A percentile compares a stretch with the other conserved stretches of the same genome.
Conservation (phyloP, 2,329 filamentous ascomycete species). For the Metarhizium album region DNA sequence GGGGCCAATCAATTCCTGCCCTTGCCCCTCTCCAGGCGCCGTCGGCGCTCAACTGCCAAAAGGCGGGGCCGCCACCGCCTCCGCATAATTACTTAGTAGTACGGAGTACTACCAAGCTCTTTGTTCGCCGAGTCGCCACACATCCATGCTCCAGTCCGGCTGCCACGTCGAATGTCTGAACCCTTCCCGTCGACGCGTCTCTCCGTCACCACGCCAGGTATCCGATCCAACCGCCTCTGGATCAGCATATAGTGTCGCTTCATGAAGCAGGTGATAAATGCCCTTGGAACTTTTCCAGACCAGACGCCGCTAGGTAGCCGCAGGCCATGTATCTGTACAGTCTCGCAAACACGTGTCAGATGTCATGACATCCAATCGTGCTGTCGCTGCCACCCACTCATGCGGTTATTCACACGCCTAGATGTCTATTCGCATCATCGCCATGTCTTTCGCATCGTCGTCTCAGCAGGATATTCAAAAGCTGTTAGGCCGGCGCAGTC, state of each 20-base stretch:
- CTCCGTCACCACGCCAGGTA: not conserved
- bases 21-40: too few relatives aligned
- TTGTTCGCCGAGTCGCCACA: too few relatives aligned
- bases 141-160: not conserved
- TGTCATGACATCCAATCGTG: not conserved
- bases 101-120: not conserved
- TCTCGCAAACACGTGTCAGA: not conserved
- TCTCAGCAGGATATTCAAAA: conserved; percentile 13
- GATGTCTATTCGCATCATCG: not conserved
- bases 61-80: too few relatives aligned
- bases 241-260: too few relatives aligned
- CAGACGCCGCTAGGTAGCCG: not conserved
- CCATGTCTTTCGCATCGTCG: conserved; percentile 17
- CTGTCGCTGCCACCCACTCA: not conserved
- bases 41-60: not conserved
- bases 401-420: not conserved
- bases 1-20: not conserved
- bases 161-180: not conserved
- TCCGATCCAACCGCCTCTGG: not conserved
- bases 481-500: conserved; percentile 16
- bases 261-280: not conserved
- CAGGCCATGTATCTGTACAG: not conserved
- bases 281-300: too few relatives aligned
- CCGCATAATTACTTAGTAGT: not conserved
- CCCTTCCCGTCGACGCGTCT: too few relatives aligned